Percentiles rank a stretch among this genome's conserved stretches.
Conservation (phyloP, 805 yeast genomes). For the Maudiozyma barnettii region DNA sequence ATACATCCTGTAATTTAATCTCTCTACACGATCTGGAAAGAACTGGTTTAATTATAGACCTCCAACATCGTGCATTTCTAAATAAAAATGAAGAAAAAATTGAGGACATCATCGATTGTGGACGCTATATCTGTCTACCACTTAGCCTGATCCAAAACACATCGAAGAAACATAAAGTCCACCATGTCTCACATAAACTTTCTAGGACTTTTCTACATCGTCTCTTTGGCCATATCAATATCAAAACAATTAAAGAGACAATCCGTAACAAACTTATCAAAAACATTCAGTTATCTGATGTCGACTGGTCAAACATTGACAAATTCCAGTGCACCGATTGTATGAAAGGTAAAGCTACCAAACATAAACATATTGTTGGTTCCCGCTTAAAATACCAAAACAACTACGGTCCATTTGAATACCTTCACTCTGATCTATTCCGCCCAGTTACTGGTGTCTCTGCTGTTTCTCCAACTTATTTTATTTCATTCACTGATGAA, state of each 20-base stretch:
- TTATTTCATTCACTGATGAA: conserved; percentile 9
- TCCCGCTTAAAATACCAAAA: conserved; percentile 41
- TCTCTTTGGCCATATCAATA: conserved; percentile 2
- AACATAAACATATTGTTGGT: conserved; percentile 52
- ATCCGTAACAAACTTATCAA: background rate
- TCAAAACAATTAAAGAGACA: background rate
- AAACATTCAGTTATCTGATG: background rate
- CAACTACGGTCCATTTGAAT: conserved; percentile 4
- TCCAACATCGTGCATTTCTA: background rate
- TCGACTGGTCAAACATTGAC: conserved; percentile 14
- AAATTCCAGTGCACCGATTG: conserved; percentile 67
- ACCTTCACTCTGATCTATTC: conserved; percentile 6
- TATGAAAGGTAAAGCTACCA: conserved; percentile 59
- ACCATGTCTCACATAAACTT: background rate
- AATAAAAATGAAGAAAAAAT: background rate
- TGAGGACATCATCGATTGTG: background rate
- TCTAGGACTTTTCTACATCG: background rate
- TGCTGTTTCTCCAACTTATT: conserved; percentile 1
- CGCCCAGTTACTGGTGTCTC: conserved; percentile 3
- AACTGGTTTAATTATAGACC: background rate
- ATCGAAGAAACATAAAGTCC: background rate
- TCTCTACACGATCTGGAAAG: background rate
- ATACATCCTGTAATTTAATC: background rate
- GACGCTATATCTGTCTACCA: background rate
- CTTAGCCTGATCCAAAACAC: background rate